Conservation (phyloP, 495 filamentous ascomycete species). For the Cairneyella variabilis region DNA sequence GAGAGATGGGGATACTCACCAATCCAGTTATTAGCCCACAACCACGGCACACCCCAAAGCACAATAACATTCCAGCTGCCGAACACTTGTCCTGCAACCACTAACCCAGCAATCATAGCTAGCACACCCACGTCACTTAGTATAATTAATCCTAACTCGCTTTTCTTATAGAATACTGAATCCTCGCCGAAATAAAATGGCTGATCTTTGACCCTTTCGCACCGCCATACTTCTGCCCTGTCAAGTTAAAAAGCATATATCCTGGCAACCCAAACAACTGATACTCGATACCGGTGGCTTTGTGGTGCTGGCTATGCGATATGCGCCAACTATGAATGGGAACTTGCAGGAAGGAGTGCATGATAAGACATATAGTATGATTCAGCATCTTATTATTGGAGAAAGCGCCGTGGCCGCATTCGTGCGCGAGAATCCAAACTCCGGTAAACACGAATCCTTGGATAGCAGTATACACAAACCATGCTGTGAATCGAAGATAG, state of each 20-base stretch:
- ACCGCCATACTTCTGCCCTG: conserved; percentile 39
- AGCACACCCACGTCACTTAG: conserved; percentile 55
- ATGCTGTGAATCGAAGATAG: conserved; percentile 46
- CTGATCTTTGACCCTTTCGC: conserved; percentile 39
- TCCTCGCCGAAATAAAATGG: conserved; percentile 48
- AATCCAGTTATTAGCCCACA: too few relatives aligned
- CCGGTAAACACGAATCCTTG: conserved; percentile 66
- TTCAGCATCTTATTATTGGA: conserved; percentile 56
- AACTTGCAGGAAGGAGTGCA: conserved; percentile 62
- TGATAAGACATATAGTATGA: conserved; percentile 60
- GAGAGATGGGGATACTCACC: too few relatives aligned
- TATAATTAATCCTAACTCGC: conserved; percentile 49
- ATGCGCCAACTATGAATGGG: conserved; percentile 75
- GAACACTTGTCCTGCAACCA: conserved; percentile 35
- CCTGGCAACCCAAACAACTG: conserved; percentile 54
- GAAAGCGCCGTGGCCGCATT: conserved; percentile 71
- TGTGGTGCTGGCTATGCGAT: conserved; percentile 69
- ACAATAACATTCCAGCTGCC: too few relatives aligned
- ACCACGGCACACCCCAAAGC: too few relatives aligned
- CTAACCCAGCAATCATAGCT: conserved; percentile 38
- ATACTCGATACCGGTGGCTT: conserved; percentile 50
- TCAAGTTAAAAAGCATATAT: conserved; percentile 51
- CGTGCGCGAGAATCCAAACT: conserved; percentile 68
- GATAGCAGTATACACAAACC: conserved; percentile 53
- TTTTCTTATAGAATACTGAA: conserved; percentile 50